phyloP scores from a whole-genome alignment of 148 eudicot species.

The Euryodendron excelsum region DNA sequence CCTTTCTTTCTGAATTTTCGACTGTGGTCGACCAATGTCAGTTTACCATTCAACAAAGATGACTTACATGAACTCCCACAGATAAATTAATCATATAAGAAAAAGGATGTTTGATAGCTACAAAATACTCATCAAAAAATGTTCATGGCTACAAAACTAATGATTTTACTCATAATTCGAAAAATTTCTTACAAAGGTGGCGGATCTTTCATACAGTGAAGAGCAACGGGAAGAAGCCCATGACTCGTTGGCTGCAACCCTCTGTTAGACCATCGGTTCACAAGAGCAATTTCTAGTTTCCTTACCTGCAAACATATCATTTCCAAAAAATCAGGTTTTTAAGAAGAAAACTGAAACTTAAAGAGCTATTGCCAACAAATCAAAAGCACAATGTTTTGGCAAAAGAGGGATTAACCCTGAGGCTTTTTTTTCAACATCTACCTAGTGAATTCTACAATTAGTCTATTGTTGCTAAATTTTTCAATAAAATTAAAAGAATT shows the following conservation, averaged over 20 bases:
- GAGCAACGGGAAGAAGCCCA: constrained; percentile 38
- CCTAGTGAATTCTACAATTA: not conserved
- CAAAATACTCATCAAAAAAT: not conserved
- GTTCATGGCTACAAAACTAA: not conserved
- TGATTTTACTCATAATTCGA: not conserved
- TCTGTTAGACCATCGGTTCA: constrained; percentile 45
- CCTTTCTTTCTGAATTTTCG: not conserved
- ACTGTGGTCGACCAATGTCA: not conserved
- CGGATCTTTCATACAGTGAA: constrained; percentile 35
- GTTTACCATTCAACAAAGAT: not conserved
- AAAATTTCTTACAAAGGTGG: constrained; percentile 29
- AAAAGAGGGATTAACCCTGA: not conserved
- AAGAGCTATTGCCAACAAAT: not conserved
- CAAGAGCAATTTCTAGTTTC: constrained; percentile 60
- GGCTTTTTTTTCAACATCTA: not conserved
- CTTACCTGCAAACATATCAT: constrained; percentile 45
- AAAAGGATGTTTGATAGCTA: not conserved
- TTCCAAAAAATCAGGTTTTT: not conserved
- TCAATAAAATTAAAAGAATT: not conserved
- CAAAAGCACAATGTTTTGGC: not conserved
- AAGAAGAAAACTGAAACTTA: not conserved
- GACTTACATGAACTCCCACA: not conserved
- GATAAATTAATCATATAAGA: not conserved
- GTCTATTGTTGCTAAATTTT: not conserved
- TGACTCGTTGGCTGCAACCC: constrained; percentile 54